phyloP scores from a whole-genome alignment of 2,329 filamentous ascomycete genomes.

The Cordyceps cateniannulata region DNA sequence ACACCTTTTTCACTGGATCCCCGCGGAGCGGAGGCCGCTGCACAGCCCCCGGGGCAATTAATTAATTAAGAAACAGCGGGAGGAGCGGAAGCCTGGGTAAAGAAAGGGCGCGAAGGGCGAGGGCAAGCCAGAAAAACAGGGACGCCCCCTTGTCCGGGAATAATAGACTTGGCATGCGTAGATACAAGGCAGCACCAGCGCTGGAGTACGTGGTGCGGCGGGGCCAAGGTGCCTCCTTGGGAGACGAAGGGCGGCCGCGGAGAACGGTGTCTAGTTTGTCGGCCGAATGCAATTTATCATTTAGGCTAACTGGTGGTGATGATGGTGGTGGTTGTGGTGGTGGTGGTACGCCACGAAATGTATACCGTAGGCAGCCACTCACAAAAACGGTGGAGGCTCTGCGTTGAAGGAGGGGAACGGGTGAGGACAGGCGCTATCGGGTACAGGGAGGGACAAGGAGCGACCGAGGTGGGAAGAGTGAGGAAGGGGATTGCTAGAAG shows the following conservation, averaged over 20 bases:
- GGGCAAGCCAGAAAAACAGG: background rate
- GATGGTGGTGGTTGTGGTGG: background rate
- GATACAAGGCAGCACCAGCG: conserved; percentile 3
- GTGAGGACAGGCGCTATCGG: too few species aligned
- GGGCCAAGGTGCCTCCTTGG: background rate
- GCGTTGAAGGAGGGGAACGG: background rate
- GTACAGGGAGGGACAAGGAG: too few species aligned
- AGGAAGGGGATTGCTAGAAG: too few species aligned
- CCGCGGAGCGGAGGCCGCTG: background rate
- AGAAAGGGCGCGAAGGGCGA: background rate
- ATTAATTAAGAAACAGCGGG: background rate
- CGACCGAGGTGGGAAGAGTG: background rate
- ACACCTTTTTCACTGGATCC: background rate
- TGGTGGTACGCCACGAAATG: background rate
- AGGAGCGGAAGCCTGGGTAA: conserved; percentile 1
- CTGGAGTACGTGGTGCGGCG: background rate
- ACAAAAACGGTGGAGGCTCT: background rate
- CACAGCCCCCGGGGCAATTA: background rate
- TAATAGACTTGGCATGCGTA: conserved; percentile 5
- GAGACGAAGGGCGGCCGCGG: too few species aligned
- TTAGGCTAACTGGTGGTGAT: too few species aligned
- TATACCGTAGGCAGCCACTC: background rate
- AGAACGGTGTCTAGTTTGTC: background rate
- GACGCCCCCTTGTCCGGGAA: background rate
- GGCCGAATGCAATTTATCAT: background rate